A percentile compares a stretch with the other conserved stretches of the same genome.
Conservation (phyloP, 2,329 filamentous ascomycete genomes). For the Gremmenia infestans region DNA sequence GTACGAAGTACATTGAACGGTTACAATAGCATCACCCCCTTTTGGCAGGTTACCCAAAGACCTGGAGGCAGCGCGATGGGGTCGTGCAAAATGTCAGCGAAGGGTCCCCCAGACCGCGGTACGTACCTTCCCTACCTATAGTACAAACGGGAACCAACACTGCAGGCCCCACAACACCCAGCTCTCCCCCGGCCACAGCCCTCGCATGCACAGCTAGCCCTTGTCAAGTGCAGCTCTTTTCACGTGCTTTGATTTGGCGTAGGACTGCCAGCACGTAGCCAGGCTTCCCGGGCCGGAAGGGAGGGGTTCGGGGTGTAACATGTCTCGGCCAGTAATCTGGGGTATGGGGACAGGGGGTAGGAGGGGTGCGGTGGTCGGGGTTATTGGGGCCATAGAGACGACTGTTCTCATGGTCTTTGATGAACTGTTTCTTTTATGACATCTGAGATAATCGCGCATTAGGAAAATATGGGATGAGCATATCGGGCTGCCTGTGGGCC, state of each 20-base stretch:
- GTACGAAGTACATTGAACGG: not conserved
- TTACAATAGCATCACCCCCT: too few relatives aligned
- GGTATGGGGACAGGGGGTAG: not conserved
- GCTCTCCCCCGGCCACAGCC: not conserved
- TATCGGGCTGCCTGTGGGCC: not conserved
- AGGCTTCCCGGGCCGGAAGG: constrained; percentile 12
- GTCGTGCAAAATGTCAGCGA: not conserved
- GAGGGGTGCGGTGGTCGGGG: not conserved
- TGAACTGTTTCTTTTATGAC: not conserved
- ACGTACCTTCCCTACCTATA: not conserved
- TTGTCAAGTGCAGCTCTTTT: not conserved
- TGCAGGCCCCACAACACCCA: not conserved
- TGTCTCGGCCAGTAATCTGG: not conserved
- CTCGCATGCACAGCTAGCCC: not conserved
- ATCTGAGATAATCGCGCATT: constrained; percentile 1
- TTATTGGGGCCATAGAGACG: not conserved
- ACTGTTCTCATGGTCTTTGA: too few relatives aligned
- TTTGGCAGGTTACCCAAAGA: too few relatives aligned
- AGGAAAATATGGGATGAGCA: not conserved
- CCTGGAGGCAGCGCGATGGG: not conserved
- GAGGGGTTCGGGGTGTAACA: not conserved
- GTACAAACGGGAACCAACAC: not conserved
- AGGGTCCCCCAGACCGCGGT: not conserved
- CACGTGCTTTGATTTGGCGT: constrained; percentile 1
- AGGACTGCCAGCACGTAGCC: constrained; percentile 6